A percentile compares a stretch with the other conserved stretches of the same genome.
Conservation (phyloP, 208 protist species). For the Trypanosoma vivax region DNA sequence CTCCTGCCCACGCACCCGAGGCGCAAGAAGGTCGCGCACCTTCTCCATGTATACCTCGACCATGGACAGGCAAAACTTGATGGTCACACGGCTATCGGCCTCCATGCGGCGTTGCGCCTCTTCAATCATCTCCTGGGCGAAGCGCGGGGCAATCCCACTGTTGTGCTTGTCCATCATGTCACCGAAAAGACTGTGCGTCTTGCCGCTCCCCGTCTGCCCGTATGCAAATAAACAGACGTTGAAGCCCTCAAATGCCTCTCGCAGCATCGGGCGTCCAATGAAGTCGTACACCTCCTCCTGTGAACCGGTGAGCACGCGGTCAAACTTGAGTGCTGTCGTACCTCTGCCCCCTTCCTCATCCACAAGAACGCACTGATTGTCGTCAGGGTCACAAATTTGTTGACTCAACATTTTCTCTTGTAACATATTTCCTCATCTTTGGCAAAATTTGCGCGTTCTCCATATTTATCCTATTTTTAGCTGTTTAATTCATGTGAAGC, state of each 20-base stretch:
- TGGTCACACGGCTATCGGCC: conserved; percentile 60
- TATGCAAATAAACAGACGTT: conserved; percentile 89
- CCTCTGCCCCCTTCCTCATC: conserved; percentile 1
- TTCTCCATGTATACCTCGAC: conserved; percentile 91
- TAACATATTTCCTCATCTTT: too few relatives aligned
- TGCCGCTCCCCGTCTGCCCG: conserved; percentile 84
- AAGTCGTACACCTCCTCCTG: conserved; percentile 65
- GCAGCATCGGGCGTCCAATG: conserved; percentile 73
- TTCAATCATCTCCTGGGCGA: conserved; percentile 53
- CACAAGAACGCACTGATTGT: conserved; percentile 7
- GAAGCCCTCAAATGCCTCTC: conserved; percentile 77
- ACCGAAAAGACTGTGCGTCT: conserved; percentile 84
- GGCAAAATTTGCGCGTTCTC: too few relatives aligned
- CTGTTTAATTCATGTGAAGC: too few relatives aligned
- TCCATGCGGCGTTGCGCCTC: conserved; percentile 24
- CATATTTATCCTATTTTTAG: too few relatives aligned
- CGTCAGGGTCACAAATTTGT: conserved; percentile 4
- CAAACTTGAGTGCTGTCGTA: conserved; percentile 20
- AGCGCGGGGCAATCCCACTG: conserved; percentile 59
- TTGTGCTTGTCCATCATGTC: conserved; percentile 12
- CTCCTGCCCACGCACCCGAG: conserved; percentile 46
- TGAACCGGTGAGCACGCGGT: conserved; percentile 21
- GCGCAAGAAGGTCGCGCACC: conserved; percentile 67
- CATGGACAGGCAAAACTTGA: conserved; percentile 57
- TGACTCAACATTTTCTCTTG: too few relatives aligned